phyloP scores from a whole-genome alignment of 371 early-diverging fungal species.

The Mortierella sp. region DNA sequence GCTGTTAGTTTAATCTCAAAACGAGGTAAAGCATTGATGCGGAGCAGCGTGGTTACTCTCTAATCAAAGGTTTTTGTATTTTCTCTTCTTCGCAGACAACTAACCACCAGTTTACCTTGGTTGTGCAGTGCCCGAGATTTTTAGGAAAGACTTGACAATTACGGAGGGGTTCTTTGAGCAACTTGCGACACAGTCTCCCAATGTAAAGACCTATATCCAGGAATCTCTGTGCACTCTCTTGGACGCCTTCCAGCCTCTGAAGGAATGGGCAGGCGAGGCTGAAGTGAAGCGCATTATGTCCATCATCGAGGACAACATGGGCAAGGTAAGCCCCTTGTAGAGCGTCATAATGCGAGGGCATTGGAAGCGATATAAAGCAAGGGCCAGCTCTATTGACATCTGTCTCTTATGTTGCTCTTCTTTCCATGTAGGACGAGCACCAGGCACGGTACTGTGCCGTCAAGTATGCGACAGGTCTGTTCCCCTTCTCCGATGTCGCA shows the following conservation, averaged over 20 bases:
- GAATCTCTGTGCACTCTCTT: constrained; percentile 87
- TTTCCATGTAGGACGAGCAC: constrained; percentile 60
- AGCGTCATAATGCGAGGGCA: background rate
- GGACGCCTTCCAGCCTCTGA: constrained; percentile 72
- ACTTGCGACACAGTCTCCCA: constrained; percentile 72
- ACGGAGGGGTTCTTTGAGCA: constrained; percentile 78
- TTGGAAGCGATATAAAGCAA: too few relatives aligned
- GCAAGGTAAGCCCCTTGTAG: constrained; percentile 63
- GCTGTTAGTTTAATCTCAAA: constrained; percentile 83
- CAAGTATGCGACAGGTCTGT: constrained; percentile 82
- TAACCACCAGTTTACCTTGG: background rate
- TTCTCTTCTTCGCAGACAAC: too few relatives aligned
- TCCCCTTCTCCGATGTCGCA: constrained; percentile 78
- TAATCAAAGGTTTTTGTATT: too few relatives aligned
- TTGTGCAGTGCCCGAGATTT: constrained; percentile 75
- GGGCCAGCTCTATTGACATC: too few relatives aligned
- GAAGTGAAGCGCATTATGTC: constrained; percentile 66
- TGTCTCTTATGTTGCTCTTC: background rate
- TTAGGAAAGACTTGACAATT: constrained; percentile 71
- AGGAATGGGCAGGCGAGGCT: constrained; percentile 52
- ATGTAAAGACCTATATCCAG: constrained; percentile 82
- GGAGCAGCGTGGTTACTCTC: too few relatives aligned
- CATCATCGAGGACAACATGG: constrained; percentile 67
- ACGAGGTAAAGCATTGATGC: constrained; percentile 79
- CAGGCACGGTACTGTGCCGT: constrained; percentile 77